Conservation (phyloP, 2,329 filamentous ascomycete genomes). For the Claviceps sp. region DNA sequence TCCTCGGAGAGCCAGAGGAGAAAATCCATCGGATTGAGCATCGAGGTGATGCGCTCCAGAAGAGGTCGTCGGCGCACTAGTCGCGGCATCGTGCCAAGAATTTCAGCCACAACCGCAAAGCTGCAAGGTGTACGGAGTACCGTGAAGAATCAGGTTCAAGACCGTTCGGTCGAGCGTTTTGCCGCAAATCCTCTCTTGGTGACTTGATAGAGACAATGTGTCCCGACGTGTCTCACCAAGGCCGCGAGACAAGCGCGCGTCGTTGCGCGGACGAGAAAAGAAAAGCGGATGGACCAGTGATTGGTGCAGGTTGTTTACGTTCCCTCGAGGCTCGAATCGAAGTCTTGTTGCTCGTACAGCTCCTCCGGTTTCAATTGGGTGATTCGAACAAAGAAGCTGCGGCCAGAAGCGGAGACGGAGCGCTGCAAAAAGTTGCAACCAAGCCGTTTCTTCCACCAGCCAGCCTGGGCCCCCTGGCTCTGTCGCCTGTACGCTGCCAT, state of each 20-base stretch:
- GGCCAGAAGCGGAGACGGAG: background rate
- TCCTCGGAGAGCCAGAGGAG: constrained; percentile 86
- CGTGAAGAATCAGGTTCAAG: background rate
- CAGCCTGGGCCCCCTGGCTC: background rate
- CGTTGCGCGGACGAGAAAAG: background rate
- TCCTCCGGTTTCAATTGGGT: too few relatives aligned
- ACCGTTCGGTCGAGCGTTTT: background rate
- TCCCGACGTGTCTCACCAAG: background rate
- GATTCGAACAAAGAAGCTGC: too few relatives aligned
- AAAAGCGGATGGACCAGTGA: background rate
- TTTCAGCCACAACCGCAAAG: background rate
- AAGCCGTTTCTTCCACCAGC: background rate
- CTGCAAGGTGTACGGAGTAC: background rate
- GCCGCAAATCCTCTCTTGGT: background rate
- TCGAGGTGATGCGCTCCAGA: constrained; percentile 63
- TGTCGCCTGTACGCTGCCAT: background rate
- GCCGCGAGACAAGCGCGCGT: background rate
- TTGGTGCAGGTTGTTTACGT: constrained; percentile 12
- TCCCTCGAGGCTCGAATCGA: too few relatives aligned
- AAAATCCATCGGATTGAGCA: constrained; percentile 79
- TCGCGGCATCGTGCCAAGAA: constrained; percentile 44
- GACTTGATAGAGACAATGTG: background rate
- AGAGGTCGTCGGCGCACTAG: constrained; percentile 74
- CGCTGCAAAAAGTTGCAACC: background rate
- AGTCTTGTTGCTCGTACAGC: too few relatives aligned